Conservation (phyloP, 495 filamentous ascomycete species). For the Aspergillus mulundensis region DNA sequence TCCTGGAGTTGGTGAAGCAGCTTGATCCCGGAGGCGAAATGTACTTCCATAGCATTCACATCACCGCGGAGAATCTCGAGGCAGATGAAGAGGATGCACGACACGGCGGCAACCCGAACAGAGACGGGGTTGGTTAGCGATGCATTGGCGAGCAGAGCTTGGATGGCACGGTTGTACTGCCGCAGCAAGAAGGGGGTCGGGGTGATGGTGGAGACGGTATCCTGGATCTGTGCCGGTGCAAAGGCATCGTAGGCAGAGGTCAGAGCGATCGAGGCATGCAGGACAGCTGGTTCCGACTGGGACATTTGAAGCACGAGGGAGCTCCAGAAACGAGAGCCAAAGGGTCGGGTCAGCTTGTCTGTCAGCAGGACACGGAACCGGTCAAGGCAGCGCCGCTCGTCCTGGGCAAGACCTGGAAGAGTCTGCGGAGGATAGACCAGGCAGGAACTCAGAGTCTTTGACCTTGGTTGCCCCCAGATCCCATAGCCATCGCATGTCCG, state of each 20-base stretch:
- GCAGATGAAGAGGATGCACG: background rate
- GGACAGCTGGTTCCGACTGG: background rate
- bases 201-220: background rate
- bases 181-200: background rate
- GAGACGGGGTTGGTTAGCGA: background rate
- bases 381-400: background rate
- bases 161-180: slow-evolving; percentile 4
- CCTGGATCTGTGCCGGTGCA: background rate
- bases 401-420: background rate
- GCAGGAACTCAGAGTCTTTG: background rate
- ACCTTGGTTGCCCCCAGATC: background rate
- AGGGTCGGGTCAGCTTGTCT: background rate
- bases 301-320: background rate
- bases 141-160: background rate
- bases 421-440: background rate
- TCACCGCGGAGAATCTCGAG: background rate
- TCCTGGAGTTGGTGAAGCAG: background rate
- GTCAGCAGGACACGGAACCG: background rate
- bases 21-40: background rate
- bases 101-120: background rate
- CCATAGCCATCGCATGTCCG: background rate
- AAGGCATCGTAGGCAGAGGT: background rate
- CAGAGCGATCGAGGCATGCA: background rate
- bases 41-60: background rate
- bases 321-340: background rate